These are phyloP conservation scores for Penstemon newberryi DNA, from an alignment of 257 asterid genomes.

Conservation along the genomic window DNA sequence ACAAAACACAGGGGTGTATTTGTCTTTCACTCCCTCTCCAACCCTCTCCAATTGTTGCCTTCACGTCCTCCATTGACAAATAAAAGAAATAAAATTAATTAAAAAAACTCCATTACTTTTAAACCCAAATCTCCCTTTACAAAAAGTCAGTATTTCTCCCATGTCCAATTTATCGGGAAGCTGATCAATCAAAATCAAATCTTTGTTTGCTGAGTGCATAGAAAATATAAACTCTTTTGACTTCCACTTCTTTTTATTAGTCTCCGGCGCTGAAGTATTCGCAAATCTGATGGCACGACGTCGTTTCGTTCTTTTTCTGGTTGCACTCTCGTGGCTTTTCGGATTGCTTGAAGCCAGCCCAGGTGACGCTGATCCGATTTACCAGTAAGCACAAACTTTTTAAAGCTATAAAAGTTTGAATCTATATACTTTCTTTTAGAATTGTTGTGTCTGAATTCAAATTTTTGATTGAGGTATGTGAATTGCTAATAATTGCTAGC, in stretches of 20 bases:
- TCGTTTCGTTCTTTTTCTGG: constrained; percentile 45
- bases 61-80: constrained; percentile 17
- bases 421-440: no score
- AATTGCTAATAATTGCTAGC: no score
- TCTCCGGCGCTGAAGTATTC: constrained; percentile 3
- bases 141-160: background rate
- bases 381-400: constrained; percentile 42
- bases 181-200: no score
- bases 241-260: constrained; percentile 18
- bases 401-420: no score
- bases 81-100: constrained; percentile 2
- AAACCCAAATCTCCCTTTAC: background rate
- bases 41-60: background rate
- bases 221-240: constrained; percentile 12
- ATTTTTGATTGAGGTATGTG: no score
- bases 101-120: background rate
- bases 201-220: background rate
- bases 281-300: constrained; percentile 43
- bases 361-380: constrained; percentile 81
- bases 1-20: no score
- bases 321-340: constrained; percentile 39
- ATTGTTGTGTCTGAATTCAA: no score
- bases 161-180: constrained; percentile 29
- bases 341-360: constrained; percentile 56
- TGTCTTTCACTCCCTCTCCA: no score